Evolutionary conservation across 2,329 filamentous ascomycete species (phyloP).

Genomic region (Magnaporthales sp.): DNA sequence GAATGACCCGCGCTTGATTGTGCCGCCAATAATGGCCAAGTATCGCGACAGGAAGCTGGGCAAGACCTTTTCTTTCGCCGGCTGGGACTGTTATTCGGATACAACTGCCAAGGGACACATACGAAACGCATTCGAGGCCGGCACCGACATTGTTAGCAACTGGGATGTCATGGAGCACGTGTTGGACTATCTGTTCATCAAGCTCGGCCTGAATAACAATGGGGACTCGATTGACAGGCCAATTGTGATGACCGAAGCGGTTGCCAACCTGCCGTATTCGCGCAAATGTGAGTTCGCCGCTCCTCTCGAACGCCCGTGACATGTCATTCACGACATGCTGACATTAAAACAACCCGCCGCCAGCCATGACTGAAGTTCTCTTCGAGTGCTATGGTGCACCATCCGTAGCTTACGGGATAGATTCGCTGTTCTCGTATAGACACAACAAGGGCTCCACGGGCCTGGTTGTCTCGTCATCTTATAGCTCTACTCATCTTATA

Average conservation of each 20-base stretch:
- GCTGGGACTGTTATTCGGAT: conserved; percentile 88
- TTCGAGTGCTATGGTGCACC: conserved; percentile 94
- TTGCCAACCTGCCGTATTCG: conserved; percentile 84
- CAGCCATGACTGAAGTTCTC: conserved; percentile 93
- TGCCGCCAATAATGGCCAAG: conserved; percentile 87
- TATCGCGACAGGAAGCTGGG: conserved; percentile 91
- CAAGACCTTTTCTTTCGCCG: conserved; percentile 87
- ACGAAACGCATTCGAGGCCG: conserved; percentile 82
- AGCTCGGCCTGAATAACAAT: conserved; percentile 73
- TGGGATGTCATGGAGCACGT: conserved; percentile 98
- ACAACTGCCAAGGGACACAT: conserved; percentile 87
- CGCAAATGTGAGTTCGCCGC: conserved; percentile 62
- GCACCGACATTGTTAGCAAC: conserved; percentile 86
- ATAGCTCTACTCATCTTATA: conserved; percentile 91
- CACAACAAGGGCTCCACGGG: conserved; percentile 86
- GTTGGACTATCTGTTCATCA: conserved; percentile 89
- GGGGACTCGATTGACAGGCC: conserved; percentile 74
- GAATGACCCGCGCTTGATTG: conserved; percentile 63
- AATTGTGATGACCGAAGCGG: conserved; percentile 89
- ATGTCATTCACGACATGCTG: background rate
- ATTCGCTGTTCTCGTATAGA: conserved; percentile 90
- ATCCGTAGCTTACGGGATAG: conserved; percentile 86
- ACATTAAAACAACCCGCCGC: background rate
- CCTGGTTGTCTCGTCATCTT: conserved; percentile 82
- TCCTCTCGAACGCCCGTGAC: background rate